A percentile compares a stretch with the other conserved stretches of the same genome.
phyloP scores from a whole-genome alignment of 305 asterid genomes.

The Striga hermonthica region DNA sequence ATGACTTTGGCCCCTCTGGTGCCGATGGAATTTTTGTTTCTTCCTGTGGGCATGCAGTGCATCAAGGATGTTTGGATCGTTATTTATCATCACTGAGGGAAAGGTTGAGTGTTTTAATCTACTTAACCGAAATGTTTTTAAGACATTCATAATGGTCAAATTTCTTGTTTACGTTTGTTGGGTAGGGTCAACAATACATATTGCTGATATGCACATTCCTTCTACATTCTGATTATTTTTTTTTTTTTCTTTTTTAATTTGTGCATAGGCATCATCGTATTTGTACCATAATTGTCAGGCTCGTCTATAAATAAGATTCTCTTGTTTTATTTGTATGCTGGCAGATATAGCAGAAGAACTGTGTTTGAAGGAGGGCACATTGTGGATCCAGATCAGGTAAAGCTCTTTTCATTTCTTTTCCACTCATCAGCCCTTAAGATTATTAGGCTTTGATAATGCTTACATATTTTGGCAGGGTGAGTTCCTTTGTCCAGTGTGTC shows the following conservation, averaged over 20 bases:
- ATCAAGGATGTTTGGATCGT: constrained; percentile 91
- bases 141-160: constrained; percentile 4
- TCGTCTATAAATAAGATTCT: constrained; percentile 25
- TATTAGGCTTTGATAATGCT: constrained; percentile 29
- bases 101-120: constrained; percentile 44
- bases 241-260: no score
- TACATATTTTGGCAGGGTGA: constrained; percentile 65
- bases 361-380: constrained; percentile 95
- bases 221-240: not conserved
- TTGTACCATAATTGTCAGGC: constrained; percentile 10
- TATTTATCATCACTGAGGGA: constrained; percentile 84
- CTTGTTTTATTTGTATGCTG: constrained; percentile 18
- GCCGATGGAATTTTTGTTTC: constrained; percentile 81
- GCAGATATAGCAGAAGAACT: constrained; percentile 75
- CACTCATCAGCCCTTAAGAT: constrained; percentile 27
- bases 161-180: not conserved
- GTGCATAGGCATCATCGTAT: constrained; percentile 9
- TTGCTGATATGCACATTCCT: constrained; percentile 1
- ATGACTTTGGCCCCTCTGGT: constrained; percentile 63
- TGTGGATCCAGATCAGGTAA: constrained; percentile 95
- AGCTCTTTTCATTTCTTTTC: constrained; percentile 16
- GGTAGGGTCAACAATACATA: constrained; percentile 7
- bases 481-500: constrained; percentile 97
- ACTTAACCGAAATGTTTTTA: constrained; percentile 9
- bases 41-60: constrained; percentile 99